A percentile compares a stretch with the other conserved stretches of the same genome.
Conservation (phyloP, 73 alveolate species). For the Tetrahymena borealis region DNA sequence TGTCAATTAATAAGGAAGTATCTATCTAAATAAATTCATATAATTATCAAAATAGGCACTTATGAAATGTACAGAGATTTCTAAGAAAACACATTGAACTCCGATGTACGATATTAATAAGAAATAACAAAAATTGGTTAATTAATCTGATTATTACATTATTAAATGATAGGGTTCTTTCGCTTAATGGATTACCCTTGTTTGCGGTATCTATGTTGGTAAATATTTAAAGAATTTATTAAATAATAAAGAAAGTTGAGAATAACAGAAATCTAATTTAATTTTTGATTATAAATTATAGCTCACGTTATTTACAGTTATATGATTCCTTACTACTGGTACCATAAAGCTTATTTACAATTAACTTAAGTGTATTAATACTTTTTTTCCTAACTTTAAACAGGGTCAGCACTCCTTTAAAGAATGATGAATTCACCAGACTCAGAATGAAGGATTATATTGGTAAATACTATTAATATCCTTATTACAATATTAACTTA, state of each 20-base stretch:
- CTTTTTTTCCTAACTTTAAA: not conserved
- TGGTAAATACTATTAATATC: not conserved
- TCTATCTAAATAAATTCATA: not conserved
- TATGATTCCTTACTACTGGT: constrained; percentile 42
- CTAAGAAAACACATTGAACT: constrained; percentile 40
- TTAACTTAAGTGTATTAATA: not conserved
- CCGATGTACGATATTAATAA: not conserved
- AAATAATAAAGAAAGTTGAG: too few species aligned
- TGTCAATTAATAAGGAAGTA: too few species aligned
- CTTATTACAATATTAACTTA: not conserved
- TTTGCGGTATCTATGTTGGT: constrained; percentile 24
- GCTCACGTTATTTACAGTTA: constrained; percentile 26
- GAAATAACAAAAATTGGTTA: not conserved
- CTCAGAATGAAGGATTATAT: constrained; percentile 38
- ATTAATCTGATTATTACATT: not conserved
- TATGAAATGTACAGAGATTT: constrained; percentile 45
- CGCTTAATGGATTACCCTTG: constrained; percentile 31
- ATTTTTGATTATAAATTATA: too few species aligned
- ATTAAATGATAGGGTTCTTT: constrained; percentile 4
- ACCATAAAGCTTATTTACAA: not conserved
- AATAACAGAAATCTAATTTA: too few species aligned
- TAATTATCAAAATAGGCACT: not conserved
- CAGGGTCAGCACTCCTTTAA: constrained; percentile 1
- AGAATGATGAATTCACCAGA: constrained; percentile 37
- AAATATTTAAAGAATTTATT: not conserved